Evolutionary conservation across 2,329 filamentous ascomycete species (phyloP).

Genomic region (Colletotrichum tropicale): DNA sequence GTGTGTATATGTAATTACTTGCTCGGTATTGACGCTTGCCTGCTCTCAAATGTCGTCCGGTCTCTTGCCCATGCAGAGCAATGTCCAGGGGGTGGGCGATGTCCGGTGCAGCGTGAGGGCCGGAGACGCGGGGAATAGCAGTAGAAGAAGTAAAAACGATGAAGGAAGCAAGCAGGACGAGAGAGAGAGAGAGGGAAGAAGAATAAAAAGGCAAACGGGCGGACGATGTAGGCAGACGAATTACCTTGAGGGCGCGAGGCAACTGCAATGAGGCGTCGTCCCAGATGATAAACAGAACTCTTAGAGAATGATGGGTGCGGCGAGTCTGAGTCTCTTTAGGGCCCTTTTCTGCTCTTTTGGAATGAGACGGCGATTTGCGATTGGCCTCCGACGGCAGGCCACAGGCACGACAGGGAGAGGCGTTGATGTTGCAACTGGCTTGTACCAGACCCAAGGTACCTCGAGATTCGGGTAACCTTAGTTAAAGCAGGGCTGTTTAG

Average conservation of each 20-base stretch:
- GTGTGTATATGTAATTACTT: background rate
- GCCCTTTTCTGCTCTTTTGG: slow-evolving; percentile 1
- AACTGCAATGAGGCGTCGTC: background rate
- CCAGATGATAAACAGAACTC: slow-evolving; percentile 5
- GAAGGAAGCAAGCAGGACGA: background rate
- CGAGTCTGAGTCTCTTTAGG: background rate
- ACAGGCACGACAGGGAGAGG: slow-evolving; percentile 20
- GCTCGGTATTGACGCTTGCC: background rate
- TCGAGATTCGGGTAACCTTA: background rate
- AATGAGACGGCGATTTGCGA: slow-evolving; percentile 15
- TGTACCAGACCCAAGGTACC: background rate
- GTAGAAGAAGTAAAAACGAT: background rate
- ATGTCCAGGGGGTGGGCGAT: background rate
- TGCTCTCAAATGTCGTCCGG: background rate
- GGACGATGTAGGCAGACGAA: background rate
- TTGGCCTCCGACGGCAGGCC: slow-evolving; percentile 11
- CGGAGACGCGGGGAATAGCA: background rate
- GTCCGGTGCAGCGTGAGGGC: background rate
- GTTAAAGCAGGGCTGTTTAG: background rate
- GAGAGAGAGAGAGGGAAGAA: background rate
- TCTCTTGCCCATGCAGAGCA: background rate
- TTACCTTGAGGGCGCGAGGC: background rate
- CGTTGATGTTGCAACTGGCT: slow-evolving; percentile 13
- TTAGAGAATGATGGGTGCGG: background rate
- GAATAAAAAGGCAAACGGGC: background rate